These are phyloP conservation scores for Kokia cookei DNA, from an alignment of 441 rosid genomes.

Conservation along the genomic window DNA sequence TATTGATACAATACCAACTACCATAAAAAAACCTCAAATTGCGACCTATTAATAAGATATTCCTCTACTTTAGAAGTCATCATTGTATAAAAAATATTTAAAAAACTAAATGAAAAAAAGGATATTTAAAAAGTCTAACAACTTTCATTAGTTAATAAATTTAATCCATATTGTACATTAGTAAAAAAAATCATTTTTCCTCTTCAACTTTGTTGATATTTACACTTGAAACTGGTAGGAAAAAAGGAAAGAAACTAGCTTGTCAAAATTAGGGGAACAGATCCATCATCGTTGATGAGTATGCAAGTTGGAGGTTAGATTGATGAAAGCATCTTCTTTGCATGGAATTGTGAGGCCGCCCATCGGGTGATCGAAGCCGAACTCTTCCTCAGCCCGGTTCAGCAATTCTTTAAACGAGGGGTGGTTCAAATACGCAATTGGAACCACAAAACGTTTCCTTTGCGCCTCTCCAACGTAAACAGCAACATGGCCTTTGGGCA, in stretches of 20 bases:
- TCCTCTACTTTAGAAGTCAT: too few species aligned
- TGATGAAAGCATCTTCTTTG: slow-evolving; percentile 45
- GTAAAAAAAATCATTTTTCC: background rate
- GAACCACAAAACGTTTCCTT: slow-evolving; percentile 6
- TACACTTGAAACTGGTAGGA: background rate
- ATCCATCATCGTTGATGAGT: background rate
- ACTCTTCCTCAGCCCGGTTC: slow-evolving; percentile 84
- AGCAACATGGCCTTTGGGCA: slow-evolving; percentile 16
- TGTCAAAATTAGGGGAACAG: background rate
- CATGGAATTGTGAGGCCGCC: slow-evolving; percentile 91
- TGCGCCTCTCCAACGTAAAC: slow-evolving; percentile 22
- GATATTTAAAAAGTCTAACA: background rate
- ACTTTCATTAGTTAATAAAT: background rate
- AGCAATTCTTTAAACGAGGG: slow-evolving; percentile 73
- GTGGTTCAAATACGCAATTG: slow-evolving; percentile 31
- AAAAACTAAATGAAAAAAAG: background rate
- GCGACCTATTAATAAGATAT: too few species aligned
- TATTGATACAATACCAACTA: too few species aligned
- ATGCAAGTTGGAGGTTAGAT: slow-evolving; percentile 9
- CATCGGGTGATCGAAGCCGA: slow-evolving; percentile 88
- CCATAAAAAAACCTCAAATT: too few species aligned
- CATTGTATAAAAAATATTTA: too few species aligned
- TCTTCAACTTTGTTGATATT: background rate
- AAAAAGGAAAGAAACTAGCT: background rate
- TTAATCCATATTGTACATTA: background rate